Percentiles rank a stretch among this genome's conserved stretches.
phyloP scores from a whole-genome alignment of 2,329 filamentous ascomycete genomes.

The Pseudogymnoascus sp. region DNA sequence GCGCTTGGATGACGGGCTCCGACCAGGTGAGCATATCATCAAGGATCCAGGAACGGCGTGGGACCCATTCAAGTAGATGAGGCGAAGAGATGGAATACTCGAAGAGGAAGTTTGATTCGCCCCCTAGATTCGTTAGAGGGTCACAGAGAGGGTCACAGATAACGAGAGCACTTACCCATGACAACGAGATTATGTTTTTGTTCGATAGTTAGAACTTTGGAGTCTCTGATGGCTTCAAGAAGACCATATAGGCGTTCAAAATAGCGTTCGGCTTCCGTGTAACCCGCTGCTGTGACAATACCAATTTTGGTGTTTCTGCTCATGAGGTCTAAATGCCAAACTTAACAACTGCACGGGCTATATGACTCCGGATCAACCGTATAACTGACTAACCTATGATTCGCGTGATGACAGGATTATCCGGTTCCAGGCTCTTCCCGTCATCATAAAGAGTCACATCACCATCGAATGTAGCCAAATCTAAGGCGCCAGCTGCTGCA shows the following conservation, averaged over 20 bases:
- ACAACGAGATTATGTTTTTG: constrained; percentile 79
- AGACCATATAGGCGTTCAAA: constrained; percentile 82
- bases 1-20: constrained; percentile 65
- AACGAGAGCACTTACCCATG: constrained; percentile 48
- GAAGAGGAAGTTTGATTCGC: constrained; percentile 94
- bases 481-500: constrained; percentile 64
- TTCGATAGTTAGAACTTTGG: constrained; percentile 51
- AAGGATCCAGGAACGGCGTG: constrained; percentile 64
- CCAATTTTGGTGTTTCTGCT: constrained; percentile 75
- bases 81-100: constrained; percentile 61
- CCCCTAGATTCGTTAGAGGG: constrained; percentile 40
- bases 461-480: constrained; percentile 92
- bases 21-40: constrained; percentile 73
- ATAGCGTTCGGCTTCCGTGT: constrained; percentile 81
- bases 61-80: constrained; percentile 62
- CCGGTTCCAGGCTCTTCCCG: constrained; percentile 68
- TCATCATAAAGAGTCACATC: constrained; percentile 95
- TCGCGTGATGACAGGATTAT: constrained; percentile 69
- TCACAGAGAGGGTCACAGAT: constrained; percentile 13
- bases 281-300: constrained; percentile 94
- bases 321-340: constrained; percentile 62
- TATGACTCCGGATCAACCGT: constrained; percentile 15
- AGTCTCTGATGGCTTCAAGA: constrained; percentile 66
- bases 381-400: constrained; percentile 41
- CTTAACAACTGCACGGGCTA: background rate